Evolutionary conservation across 1,284 basidiomycete species (phyloP).

Genomic region (Porodaedalea pini): DNA sequence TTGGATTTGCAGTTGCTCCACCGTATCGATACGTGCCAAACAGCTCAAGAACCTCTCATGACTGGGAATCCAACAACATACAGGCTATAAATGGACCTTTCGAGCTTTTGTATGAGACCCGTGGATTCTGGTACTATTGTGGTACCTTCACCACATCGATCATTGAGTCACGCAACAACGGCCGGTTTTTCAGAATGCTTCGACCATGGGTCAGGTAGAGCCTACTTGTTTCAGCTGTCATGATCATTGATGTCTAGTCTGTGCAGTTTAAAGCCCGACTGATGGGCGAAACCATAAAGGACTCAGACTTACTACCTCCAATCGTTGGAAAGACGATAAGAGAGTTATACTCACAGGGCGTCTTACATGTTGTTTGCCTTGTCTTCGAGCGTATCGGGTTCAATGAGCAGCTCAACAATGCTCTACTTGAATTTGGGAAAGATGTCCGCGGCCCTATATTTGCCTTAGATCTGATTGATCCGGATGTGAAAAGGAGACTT

Average conservation of each 20-base stretch:
- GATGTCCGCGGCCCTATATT: not conserved
- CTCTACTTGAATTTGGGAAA: not conserved
- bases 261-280: not conserved
- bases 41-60: no score
- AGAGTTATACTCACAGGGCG: not conserved
- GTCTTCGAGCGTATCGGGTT: constrained; percentile 7
- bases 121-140: constrained; percentile 7
- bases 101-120: not conserved
- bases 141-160: not conserved
- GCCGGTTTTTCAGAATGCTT: not conserved
- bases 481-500: not conserved
- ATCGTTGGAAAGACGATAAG: not conserved
- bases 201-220: not conserved
- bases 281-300: not conserved
- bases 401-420: constrained; percentile 1
- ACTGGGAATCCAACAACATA: not conserved
- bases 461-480: not conserved
- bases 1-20: not conserved
- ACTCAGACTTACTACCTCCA: constrained; percentile 2
- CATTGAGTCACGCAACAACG: not conserved
- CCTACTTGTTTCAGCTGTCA: no score
- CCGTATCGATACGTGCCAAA: not conserved
- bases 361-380: not conserved
- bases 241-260: no score
- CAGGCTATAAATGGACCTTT: not conserved